Percentiles rank a stretch among this genome's conserved stretches.
phyloP scores from a whole-genome alignment of 148 eudicot species.

The Nepenthes gracilis region DNA sequence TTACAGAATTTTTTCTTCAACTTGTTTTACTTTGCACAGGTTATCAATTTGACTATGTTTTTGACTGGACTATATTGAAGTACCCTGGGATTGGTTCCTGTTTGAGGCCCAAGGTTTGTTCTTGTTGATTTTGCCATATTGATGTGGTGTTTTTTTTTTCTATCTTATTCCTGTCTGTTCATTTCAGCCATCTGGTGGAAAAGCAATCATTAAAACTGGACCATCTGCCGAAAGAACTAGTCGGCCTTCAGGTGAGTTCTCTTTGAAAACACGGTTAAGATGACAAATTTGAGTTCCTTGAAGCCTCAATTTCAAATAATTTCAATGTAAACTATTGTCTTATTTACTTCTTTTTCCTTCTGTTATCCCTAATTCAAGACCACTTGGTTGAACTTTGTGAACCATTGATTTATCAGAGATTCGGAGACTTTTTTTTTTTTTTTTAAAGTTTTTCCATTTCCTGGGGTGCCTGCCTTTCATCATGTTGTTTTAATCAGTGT shows the following conservation, averaged over 20 bases:
- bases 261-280: background rate
- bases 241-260: slow-evolving; percentile 19
- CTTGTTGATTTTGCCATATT: background rate
- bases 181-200: slow-evolving; percentile 24
- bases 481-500: too few species aligned
- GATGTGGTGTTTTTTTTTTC: background rate
- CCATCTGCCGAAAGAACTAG: slow-evolving; percentile 11
- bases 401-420: too few species aligned
- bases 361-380: too few species aligned
- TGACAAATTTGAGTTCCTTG: background rate
- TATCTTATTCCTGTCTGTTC: background rate
- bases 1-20: background rate
- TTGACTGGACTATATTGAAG: slow-evolving; percentile 65
- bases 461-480: too few species aligned
- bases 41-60: slow-evolving; percentile 59
- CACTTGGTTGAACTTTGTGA: too few species aligned
- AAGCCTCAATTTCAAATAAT: background rate
- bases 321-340: too few species aligned
- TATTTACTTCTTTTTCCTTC: too few species aligned
- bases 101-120: slow-evolving; percentile 22
- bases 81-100: slow-evolving; percentile 27
- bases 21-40: slow-evolving; percentile 24
- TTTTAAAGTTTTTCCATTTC: too few species aligned
- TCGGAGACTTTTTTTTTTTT: too few species aligned
- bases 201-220: slow-evolving; percentile 16